phyloP scores from a whole-genome alignment of 2,329 filamentous ascomycete species.

The Pseudocercospora ulei region DNA sequence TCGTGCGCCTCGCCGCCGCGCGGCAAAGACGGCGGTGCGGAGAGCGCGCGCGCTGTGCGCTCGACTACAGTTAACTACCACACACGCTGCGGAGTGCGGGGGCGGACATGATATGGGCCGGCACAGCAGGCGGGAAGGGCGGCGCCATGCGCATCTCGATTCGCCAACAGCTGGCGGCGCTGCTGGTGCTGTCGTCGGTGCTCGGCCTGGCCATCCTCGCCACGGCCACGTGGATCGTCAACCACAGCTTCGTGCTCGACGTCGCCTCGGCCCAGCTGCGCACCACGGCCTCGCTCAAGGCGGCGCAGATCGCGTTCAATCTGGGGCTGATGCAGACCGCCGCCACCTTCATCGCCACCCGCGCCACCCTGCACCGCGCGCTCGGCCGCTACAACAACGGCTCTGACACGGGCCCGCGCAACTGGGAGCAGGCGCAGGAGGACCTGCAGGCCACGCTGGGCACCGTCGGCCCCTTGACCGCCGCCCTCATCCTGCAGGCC shows the following conservation, averaged over 20 bases:
- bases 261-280: conserved; percentile 52
- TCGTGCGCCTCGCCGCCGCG: too few relatives aligned
- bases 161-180: conserved; percentile 70
- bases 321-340: conserved; percentile 69
- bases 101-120: too few relatives aligned
- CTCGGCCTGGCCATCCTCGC: conserved; percentile 67
- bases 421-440: conserved; percentile 52
- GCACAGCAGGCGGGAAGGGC: too few relatives aligned
- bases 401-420: conserved; percentile 45
- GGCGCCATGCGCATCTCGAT: conserved; percentile 72
- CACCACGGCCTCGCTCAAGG: conserved; percentile 76
- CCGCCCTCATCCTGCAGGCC: conserved; percentile 55
- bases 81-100: too few relatives aligned
- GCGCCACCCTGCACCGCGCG: conserved; percentile 46
- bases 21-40: too few relatives aligned
- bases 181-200: conserved; percentile 67
- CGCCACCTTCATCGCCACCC: conserved; percentile 60
- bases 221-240: conserved; percentile 61
- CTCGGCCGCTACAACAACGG: conserved; percentile 45
- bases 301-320: conserved; percentile 70
- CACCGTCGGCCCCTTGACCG: conserved; percentile 39
- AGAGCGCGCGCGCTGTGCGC: too few relatives aligned
- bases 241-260: conserved; percentile 52
- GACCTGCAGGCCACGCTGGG: conserved; percentile 65
- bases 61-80: too few relatives aligned